Conservation (phyloP, 78 protist genomes). For the Pigoraptor vietnamica region DNA sequence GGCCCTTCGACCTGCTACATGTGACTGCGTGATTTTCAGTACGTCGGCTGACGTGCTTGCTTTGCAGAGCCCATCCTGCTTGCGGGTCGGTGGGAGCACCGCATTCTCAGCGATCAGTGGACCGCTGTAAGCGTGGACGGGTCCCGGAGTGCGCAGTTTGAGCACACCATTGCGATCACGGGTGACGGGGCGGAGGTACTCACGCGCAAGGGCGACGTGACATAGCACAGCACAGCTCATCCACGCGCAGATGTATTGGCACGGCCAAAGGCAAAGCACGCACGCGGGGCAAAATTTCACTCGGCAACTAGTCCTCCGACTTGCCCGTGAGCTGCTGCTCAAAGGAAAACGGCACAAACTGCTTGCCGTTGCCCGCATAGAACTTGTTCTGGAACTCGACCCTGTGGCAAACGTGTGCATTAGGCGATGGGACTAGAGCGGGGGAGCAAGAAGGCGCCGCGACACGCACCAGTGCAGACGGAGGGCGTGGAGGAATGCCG, state of each 20-base stretch:
- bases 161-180: constrained; percentile 86
- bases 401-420: constrained; percentile 23
- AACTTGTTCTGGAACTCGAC: constrained; percentile 98
- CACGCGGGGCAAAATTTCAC: background rate
- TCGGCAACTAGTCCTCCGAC: background rate
- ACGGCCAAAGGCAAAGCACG: background rate
- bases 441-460: background rate
- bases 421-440: no score
- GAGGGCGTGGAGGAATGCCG: constrained; percentile 99
- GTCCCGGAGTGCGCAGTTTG: constrained; percentile 86
- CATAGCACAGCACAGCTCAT: background rate
- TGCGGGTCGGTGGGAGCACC: constrained; percentile 34
- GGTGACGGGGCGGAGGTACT: constrained; percentile 35
- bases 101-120: constrained; percentile 86
- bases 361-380: constrained; percentile 71
- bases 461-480: constrained; percentile 96
- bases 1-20: no score
- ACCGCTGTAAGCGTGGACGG: constrained; percentile 85
- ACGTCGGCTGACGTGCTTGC: background rate
- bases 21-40: no score
- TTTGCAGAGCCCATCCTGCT: constrained; percentile 85
- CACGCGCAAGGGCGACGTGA: background rate
- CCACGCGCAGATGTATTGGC: background rate
- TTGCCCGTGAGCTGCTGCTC: background rate
- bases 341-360: constrained; percentile 65